Base-by-base conservation (phyloP, 2,329 filamentous ascomycete genomes). In the Fusarium sp. region DNA sequence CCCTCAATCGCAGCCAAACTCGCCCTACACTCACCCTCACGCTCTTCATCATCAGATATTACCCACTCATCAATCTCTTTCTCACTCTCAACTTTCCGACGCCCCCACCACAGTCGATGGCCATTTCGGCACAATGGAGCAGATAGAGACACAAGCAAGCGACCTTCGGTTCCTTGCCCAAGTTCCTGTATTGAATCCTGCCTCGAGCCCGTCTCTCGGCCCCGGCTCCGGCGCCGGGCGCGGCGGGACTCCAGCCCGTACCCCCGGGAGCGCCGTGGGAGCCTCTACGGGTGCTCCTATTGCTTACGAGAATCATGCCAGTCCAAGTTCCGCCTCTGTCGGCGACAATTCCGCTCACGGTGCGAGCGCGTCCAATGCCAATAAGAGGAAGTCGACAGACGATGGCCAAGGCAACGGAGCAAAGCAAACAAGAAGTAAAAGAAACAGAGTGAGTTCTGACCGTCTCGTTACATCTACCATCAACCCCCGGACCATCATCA, bases 391-490 rank as follows among this genome's bases (percentile, higher is more conserved):
- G 79, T 81, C 81, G 22, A 78, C 83, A 15, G 84, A 85, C 41
- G 86, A 86, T 42, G 84, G 81, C 2, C 74, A 73, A 20, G 57
- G 61, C 26, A 73, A 71, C 24, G 67, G 73, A 20, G 75, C 79
- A 24, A 88, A 86, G 79, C 86, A 88, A 81, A 88, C 88, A 79
- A 82, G 88, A 74, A 90, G 87, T 79, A 91, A 90, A 78, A 85
- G 89, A 66, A 91, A 90, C 72, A 82, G 89, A 78, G 87, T 89
- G 74, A 81, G 86, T 85, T 50, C 53, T 60, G 53, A 39, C 42
- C 41, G 47, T 68, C 63, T 51, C 47, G 57, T 56, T 61, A 42
- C 24, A 35, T 62, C 61, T 44, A 38, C 42, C n/a, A 39, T 39
- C 60, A 55, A 30, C 30, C 24, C 33, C 41, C 22, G n/a, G 36